Evolutionary conservation across 2,329 filamentous ascomycete species (phyloP).

Genomic region (Nannizziopsis arthrosporioides): DNA sequence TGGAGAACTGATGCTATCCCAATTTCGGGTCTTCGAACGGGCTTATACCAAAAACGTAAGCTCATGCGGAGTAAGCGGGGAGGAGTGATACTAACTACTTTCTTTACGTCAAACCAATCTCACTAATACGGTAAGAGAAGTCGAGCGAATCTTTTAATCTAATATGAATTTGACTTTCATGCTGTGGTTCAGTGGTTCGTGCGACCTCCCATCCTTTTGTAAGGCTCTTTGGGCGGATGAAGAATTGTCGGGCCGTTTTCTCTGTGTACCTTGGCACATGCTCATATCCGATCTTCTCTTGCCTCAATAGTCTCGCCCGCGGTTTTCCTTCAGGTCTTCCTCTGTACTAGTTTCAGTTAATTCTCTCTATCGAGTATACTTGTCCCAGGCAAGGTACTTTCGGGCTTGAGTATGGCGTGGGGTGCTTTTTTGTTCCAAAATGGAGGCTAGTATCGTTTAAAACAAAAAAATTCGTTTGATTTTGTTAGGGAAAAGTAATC

Average conservation of each 20-base stretch:
- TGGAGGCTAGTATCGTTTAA: conserved; percentile 6
- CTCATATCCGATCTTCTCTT: not conserved
- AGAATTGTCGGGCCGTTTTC: conserved; percentile 2
- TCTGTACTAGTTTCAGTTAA: not conserved
- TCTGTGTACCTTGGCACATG: not conserved
- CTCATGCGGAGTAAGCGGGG: not conserved
- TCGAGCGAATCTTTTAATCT: not conserved
- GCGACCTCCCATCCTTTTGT: conserved; percentile 1
- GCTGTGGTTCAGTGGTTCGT: not conserved
- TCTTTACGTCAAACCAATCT: not conserved
- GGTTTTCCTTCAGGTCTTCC: not conserved
- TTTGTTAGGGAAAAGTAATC: conserved; percentile 3
- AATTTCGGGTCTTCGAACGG: not conserved
- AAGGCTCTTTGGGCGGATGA: not conserved
- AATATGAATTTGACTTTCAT: too few relatives aligned
- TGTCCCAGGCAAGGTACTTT: conserved; percentile 3
- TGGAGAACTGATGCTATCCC: not conserved
- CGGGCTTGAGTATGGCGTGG: conserved; percentile 10
- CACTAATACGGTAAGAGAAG: not conserved
- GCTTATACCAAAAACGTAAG: not conserved
- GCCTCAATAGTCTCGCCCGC: not conserved
- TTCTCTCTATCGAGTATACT: conserved; percentile 1
- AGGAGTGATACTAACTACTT: not conserved
- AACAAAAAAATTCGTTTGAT: not conserved
- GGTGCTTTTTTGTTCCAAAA: not conserved